These are phyloP conservation scores for Teratosphaeria zuluensis DNA, from an alignment of 2,329 filamentous ascomycete species.

Conservation along the genomic window DNA sequence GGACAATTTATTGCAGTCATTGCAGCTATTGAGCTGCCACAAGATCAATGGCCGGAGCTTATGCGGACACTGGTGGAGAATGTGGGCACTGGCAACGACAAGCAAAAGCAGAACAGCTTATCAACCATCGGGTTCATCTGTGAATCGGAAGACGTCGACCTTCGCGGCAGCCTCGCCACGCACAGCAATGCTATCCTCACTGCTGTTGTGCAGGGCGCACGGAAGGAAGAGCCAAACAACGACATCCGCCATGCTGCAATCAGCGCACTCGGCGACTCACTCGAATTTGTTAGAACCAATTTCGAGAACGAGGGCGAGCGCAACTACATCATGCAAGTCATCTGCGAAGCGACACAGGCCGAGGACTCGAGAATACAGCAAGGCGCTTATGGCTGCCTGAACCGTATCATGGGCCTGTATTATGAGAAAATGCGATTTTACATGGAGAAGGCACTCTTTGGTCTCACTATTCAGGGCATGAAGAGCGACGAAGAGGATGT, in stretches of 20 bases:
- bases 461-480: conserved; percentile 95
- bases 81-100: conserved; percentile 74
- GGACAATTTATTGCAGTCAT: conserved; percentile 94
- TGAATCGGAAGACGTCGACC: conserved; percentile 82
- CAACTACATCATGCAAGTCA: conserved; percentile 99
- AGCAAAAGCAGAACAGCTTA: conserved; percentile 88
- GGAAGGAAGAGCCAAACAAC: conserved; percentile 86
- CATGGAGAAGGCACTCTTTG: conserved; percentile 99
- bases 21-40: conserved; percentile 86
- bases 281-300: conserved; percentile 96
- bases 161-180: conserved; percentile 67
- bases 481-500: conserved; percentile 97
- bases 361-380: conserved; percentile 86
- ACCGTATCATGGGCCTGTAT: conserved; percentile 97
- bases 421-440: conserved; percentile 99
- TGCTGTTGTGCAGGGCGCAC: conserved; percentile 91
- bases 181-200: conserved; percentile 98
- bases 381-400: conserved; percentile 91
- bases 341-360: conserved; percentile 96
- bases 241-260: conserved; percentile 92
- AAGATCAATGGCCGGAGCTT: conserved; percentile 85
- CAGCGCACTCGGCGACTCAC: conserved; percentile 85
- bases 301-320: conserved; percentile 98
- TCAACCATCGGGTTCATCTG: conserved; percentile 98
- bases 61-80: conserved; percentile 85